Base-by-base conservation (phyloP, 73 alveolate genomes). In the Paramecium primaurelia region DNA sequence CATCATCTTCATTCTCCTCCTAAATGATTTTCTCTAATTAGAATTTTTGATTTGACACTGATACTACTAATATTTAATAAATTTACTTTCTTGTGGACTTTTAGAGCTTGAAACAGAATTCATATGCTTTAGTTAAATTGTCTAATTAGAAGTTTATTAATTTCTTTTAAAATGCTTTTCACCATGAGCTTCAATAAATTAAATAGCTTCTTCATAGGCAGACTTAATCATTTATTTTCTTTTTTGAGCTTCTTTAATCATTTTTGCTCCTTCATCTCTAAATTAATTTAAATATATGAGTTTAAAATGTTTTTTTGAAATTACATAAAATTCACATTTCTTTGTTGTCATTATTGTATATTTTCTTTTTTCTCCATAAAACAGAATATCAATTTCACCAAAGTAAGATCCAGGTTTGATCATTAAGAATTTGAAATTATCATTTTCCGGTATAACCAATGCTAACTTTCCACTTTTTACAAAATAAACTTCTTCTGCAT, bases 371-470 rank as follows among this genome's bases (percentile, higher is more conserved):
- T 60, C 93, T 37, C 80, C 86, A 77, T 47, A 68, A 26, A 92
- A 42, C 10, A 92, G 26, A 12, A 75, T 75, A 75, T 96, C 98
- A 38, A 95, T 95, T 44, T 91, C 96, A n/a, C 98, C 98, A 75
- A 95, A 96, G 73, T 88, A 93, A 59, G 88, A 75, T 9, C 97
- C 98, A 28, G 71, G 75, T 18, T 86, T 88, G n/a, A 96, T 92
- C 34, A 86, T 54, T 11, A 93, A 6, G 83, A 92, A 95, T 20
- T 84, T 92, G 5, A 86, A 86, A 58, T 90, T 92, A 37, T 69
- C 73, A 38, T 71, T 54, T 12, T 95, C 88, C 22, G 93, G 96
- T 10, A 90, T 92, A 0, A 93, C 97, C 12, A 93, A 59, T 0
- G 95, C 95, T 8, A 89, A 93, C 34, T 77, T 47, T 8, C 98